A percentile compares a stretch with the other conserved stretches of the same genome.
Evolutionary conservation across 2,329 filamentous ascomycete genomes (phyloP).

Genomic region (Aciculosporium take): DNA sequence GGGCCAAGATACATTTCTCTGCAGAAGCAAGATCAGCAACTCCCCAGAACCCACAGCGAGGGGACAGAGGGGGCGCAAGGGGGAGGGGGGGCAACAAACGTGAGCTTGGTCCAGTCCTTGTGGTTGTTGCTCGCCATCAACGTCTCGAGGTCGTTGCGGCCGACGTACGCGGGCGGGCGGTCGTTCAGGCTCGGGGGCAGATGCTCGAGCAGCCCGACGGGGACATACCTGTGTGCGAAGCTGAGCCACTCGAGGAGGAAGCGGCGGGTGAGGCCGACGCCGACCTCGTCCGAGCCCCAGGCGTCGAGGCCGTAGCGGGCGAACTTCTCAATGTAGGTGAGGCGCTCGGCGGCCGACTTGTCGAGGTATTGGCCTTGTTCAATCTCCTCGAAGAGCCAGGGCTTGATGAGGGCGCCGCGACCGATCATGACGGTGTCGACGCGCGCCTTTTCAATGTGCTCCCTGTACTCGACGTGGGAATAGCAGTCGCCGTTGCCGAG

Average conservation of each 20-base stretch:
- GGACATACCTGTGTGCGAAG: constrained; percentile 85
- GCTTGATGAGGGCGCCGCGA: constrained; percentile 92
- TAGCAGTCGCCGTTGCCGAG: constrained; percentile 94
- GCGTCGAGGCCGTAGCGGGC: constrained; percentile 79
- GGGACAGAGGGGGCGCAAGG: background rate
- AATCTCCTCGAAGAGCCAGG: constrained; percentile 98
- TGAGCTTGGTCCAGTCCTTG: constrained; percentile 97
- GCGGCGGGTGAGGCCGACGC: constrained; percentile 75
- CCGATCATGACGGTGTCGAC: constrained; percentile 96
- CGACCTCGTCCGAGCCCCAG: constrained; percentile 92
- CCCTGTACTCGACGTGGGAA: constrained; percentile 77
- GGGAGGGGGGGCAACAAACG: constrained; percentile 38
- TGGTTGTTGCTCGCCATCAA: constrained; percentile 81
- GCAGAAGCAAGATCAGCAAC: constrained; percentile 5
- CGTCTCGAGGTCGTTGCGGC: constrained; percentile 86
- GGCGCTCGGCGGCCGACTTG: constrained; percentile 78
- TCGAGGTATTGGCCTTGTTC: constrained; percentile 83
- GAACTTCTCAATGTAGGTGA: constrained; percentile 79
- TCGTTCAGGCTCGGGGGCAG: constrained; percentile 83
- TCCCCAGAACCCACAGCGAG: background rate
- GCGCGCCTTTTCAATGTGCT: constrained; percentile 58
- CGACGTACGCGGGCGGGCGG: constrained; percentile 68
- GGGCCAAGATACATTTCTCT: constrained; percentile 97
- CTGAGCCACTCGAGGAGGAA: constrained; percentile 94
- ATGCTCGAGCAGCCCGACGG: constrained; percentile 74